Base-by-base conservation (phyloP, 2,329 filamentous ascomycete species). In the Ceratocystis lukuohia region DNA sequence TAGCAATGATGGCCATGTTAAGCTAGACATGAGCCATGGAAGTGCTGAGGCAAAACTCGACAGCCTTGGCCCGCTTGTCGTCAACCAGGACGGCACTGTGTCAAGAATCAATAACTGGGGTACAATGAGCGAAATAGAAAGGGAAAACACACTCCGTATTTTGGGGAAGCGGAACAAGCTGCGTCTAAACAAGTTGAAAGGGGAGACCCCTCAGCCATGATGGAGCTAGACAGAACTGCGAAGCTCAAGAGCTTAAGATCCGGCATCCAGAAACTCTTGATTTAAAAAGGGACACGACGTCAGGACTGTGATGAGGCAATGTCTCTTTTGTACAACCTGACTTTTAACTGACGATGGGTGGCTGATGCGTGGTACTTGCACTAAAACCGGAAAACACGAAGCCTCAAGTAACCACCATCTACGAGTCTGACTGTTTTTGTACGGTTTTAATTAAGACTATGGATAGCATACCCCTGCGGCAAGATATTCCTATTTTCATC, bases 101-200 rank as follows among this genome's bases (percentile, higher is more conserved):
- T 85, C 84, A 66, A 81, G 88, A 44, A 88, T 92, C 71, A 76
- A 80, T 45, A 91, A 92, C 74, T 92, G 88, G 88, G 78, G 77
- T 7, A 77, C 85, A 69, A 90, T 91, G 88, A 81, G 82, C 1
- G 83, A 84, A 30, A 79, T 84, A 5, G 88, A 91, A 78, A 80
- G 78, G 73, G 75, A 82, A 72, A 88, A 84, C 71, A 89, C 88
- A 46, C 70, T 91, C 72, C 79, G 84, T 59, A 76, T 90, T 61
- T 72, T 92, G 70, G 83, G 84, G 8, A 87, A 83, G 79, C 78
- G 88, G 72, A 91, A 92, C 72, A 80, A 86, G 76, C 70, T 80
- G 71, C 77, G 88, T 15, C 72, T 87, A 69, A 83, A 80, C 62
- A 79, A 76, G 37, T 73, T 90, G 71, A 66, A 64, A n/a, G 61